Evolutionary conservation across 1,284 basidiomycete species (phyloP).

Genomic region (Malassezia slooffiae): DNA sequence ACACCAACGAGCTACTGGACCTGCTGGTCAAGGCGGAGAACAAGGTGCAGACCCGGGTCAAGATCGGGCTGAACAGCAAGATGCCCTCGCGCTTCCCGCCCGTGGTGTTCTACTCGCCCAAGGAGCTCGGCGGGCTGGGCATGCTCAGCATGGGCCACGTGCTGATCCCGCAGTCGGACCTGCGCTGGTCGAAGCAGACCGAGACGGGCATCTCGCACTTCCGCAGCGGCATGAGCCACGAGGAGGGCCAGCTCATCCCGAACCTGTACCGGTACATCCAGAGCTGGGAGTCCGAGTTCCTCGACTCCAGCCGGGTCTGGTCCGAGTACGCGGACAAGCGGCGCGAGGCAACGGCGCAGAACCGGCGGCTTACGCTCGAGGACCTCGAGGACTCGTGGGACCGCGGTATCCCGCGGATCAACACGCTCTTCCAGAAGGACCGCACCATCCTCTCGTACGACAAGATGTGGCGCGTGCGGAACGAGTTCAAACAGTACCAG

Average conservation of each 20-base stretch:
- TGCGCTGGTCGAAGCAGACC: conserved; percentile 96
- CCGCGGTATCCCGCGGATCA: conserved; percentile 93
- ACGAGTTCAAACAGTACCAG: conserved; percentile 96
- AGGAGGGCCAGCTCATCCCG: conserved; percentile 56
- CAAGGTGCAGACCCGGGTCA: conserved; percentile 81
- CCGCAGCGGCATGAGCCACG: conserved; percentile 85
- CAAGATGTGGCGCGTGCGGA: conserved; percentile 73
- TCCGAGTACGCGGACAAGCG: conserved; percentile 99
- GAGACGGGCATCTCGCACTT: conserved; percentile 82
- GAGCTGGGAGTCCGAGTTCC: conserved; percentile 97
- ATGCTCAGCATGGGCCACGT: conserved; percentile 99
- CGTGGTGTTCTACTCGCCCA: conserved; percentile 57
- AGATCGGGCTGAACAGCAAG: conserved; percentile 95
- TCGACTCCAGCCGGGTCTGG: conserved; percentile 97
- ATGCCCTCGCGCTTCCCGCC: conserved; percentile 87
- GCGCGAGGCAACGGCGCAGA: conserved; percentile 95
- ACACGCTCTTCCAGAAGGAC: conserved; percentile 95
- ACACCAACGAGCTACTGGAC: conserved; percentile 72
- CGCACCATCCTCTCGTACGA: conserved; percentile 93
- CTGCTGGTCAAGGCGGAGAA: conserved; percentile 45
- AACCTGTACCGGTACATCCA: conserved; percentile 96
- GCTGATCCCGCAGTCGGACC: conserved; percentile 89
- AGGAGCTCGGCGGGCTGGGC: conserved; percentile 69
- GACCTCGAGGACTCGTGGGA: conserved; percentile 97
- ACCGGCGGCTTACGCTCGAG: conserved; percentile 90